Base-by-base conservation (phyloP, 805 yeast species). In the Peterozyma toletana region DNA sequence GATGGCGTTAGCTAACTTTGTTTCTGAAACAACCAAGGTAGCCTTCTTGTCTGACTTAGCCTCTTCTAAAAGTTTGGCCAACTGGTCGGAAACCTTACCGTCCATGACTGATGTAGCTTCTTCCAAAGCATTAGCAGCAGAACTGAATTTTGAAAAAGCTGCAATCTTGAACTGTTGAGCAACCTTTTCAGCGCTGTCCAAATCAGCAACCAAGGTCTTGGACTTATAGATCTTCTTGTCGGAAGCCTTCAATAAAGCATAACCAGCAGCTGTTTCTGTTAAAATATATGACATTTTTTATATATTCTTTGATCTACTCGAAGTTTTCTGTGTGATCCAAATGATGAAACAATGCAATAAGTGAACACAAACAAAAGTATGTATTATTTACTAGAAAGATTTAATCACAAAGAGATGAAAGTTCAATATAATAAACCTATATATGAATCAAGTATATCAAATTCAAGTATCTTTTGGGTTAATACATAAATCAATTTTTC, bases 221-320 rank as follows among this genome's bases (percentile, higher is more conserved):
- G 93, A 81, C 72, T 90, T 91, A 78, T 91, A 83, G 58, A 93
- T 83, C 76, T 91, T 91, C 75, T 93, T 93, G 76, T 93, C 98
- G 51, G 96, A 83, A 46, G 97, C 96, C 73, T 93, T 93, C 64
- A 93, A 79, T 62, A 93, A 77, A 62, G 99, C 99, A 67, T 93
- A 93, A 62, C 99, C 99, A 42, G 99, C 99, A 51, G 99, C 86
- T 53, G 99, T 93, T 75, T 93, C 99, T 49, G 98, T 86, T 65
- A 91, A 80, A 61, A 91, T 89, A 77, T 73, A 86, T 51, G 93
- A 84, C 95, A 86, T 86, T 39, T 48, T 49, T 30, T 36, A 27
- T 33, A 29, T 37, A 16, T 17, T 11, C 5, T 11, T n/a, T 11
- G 29, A 16, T 17, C 30, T 21, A 21, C 27, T 21, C 27, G 27